Percentiles rank a stretch among this genome's conserved stretches.
These are phyloP conservation scores for Kregervanrija pseudodelftensis DNA, from an alignment of 805 yeast genomes.

Conservation along the genomic window DNA sequence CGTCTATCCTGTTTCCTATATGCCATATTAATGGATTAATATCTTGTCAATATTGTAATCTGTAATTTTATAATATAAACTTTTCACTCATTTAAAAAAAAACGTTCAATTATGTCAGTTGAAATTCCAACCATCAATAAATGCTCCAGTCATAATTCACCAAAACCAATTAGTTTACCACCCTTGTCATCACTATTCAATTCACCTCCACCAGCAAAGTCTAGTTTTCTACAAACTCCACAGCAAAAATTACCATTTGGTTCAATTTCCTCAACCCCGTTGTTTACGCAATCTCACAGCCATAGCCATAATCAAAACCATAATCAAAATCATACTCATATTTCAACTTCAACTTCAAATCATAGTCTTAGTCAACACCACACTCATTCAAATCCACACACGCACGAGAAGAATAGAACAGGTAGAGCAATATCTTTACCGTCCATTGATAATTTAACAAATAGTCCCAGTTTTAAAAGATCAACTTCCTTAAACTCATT, in stretches of 20 bases:
- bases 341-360: too few relatives aligned
- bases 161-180: slow-evolving; percentile 3
- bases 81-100: too few relatives aligned
- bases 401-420: too few relatives aligned
- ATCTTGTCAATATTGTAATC: too few relatives aligned
- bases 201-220: slow-evolving; percentile 3
- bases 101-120: too few relatives aligned
- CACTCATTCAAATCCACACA: not conserved
- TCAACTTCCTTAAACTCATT: slow-evolving; percentile 16
- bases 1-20: too few relatives aligned
- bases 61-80: too few relatives aligned
- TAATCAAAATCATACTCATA: too few relatives aligned
- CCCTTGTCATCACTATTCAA: slow-evolving; percentile 6
- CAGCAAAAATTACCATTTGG: not conserved
- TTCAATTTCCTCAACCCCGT: slow-evolving; percentile 1
- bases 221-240: slow-evolving; percentile 1
- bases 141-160: not conserved
- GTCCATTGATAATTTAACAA: slow-evolving; percentile 19
- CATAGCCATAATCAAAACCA: not conserved
- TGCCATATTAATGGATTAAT: too few relatives aligned
- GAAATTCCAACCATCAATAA: too few relatives aligned
- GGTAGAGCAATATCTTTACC: slow-evolving; percentile 11
- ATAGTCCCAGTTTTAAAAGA: slow-evolving; percentile 19
- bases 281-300: not conserved
- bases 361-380: not conserved